Percentiles rank a stretch among this genome's conserved stretches.
Conservation (phyloP, 768 basidiomycete species). For the Leccinum subtestaceum region DNA sequence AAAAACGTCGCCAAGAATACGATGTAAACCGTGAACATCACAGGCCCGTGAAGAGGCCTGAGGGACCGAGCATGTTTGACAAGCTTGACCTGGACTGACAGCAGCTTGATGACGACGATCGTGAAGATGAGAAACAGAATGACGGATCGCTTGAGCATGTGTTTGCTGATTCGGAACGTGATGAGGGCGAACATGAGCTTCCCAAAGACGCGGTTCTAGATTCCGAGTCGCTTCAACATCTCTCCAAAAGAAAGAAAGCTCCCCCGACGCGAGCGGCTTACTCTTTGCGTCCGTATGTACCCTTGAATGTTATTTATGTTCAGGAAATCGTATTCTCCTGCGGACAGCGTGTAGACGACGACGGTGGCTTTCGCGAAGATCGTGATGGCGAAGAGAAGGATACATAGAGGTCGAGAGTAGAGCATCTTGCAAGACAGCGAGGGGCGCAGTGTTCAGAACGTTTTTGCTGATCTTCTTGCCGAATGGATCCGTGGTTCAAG, state of each 20-base stretch:
- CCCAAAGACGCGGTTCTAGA: conserved; percentile 21
- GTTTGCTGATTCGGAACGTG: conserved; percentile 28
- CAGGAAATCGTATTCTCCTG: conserved; percentile 16
- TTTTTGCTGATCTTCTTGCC: not conserved
- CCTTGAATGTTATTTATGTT: conserved; percentile 17
- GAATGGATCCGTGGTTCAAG: not conserved
- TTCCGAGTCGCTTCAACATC: not conserved
- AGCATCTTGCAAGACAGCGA: conserved; percentile 15
- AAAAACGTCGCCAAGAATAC: conserved; percentile 19
- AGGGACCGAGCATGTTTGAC: conserved; percentile 28
- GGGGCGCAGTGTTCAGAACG: not conserved
- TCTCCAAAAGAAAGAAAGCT: not conserved
- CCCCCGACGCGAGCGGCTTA: conserved; percentile 1
- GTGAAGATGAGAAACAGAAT: conserved; percentile 29
- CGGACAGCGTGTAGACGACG: conserved; percentile 20
- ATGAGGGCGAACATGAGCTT: conserved; percentile 25
- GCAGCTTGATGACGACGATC: conserved; percentile 30
- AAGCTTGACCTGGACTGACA: conserved; percentile 30
- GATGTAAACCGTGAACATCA: conserved; percentile 25
- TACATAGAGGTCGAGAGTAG: conserved; percentile 10
- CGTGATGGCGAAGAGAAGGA: conserved; percentile 15
- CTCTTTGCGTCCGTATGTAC: conserved; percentile 21
- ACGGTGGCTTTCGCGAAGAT: conserved; percentile 20
- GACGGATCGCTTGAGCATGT: conserved; percentile 30
- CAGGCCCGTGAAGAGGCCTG: conserved; percentile 23